These are phyloP conservation scores for Blastomyces emzantsi DNA, from an alignment of 2,329 filamentous ascomycete genomes.

Conservation along the genomic window DNA sequence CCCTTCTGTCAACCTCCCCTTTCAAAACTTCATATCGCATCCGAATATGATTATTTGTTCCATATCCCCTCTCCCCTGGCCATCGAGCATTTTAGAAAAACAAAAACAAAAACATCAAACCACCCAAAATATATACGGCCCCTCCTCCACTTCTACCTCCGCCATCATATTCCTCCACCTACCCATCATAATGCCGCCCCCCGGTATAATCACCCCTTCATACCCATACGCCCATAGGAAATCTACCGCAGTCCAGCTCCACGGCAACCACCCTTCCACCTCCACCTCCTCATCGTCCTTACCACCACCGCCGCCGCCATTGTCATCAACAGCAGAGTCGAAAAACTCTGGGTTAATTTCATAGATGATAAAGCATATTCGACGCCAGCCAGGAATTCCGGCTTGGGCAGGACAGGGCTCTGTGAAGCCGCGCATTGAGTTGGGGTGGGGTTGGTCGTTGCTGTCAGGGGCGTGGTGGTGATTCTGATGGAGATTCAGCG, in stretches of 20 bases:
- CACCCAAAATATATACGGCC: conserved; percentile 6
- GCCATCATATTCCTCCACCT: conserved; percentile 34
- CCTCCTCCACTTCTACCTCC: conserved; percentile 11
- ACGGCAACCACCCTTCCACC: conserved; percentile 16
- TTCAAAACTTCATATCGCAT: neutral
- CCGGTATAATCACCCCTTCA: conserved; percentile 41
- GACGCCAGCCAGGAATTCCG: conserved; percentile 29
- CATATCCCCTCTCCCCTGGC: conserved; percentile 13
- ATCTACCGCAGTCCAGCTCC: conserved; percentile 15
- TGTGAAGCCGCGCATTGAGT: conserved; percentile 27
- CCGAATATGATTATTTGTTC: neutral
- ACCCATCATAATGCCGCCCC: conserved; percentile 41
- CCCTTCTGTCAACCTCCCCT: neutral
- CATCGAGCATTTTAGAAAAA: neutral
- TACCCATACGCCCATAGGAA: conserved; percentile 37
- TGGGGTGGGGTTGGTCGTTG: neutral
- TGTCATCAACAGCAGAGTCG: conserved; percentile 16
- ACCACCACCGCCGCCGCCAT: conserved; percentile 6
- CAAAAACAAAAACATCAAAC: neutral
- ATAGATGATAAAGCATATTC: conserved; percentile 32
- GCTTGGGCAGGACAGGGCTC: conserved; percentile 26
- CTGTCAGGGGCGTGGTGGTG: conserved; percentile 8
- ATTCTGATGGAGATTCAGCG: neutral
- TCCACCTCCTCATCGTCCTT: conserved; percentile 6
- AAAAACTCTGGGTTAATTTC: conserved; percentile 18